Conservation (phyloP, 1,284 basidiomycete species). For the Cystobasidium sp. region DNA sequence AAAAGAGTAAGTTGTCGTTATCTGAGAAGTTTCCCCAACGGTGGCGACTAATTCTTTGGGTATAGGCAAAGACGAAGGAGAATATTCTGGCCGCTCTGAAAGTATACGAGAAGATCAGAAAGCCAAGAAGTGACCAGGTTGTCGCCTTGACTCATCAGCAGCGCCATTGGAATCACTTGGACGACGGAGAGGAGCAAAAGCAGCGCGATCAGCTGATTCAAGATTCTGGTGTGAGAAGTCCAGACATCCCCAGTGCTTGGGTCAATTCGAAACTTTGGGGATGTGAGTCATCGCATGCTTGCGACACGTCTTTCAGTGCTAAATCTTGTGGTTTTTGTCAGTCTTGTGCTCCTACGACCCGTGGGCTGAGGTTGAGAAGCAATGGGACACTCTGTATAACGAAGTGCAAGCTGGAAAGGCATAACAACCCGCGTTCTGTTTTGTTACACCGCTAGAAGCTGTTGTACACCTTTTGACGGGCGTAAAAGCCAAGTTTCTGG, state of each 20-base stretch:
- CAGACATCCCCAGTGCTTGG: constrained; percentile 38
- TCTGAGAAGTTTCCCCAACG: neutral
- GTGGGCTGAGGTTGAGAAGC: constrained; percentile 21
- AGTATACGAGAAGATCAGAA: constrained; percentile 40
- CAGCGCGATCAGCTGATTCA: constrained; percentile 33
- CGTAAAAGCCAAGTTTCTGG: no score
- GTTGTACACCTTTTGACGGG: no score
- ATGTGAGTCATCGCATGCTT: neutral
- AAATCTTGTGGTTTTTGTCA: neutral
- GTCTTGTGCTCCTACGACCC: constrained; percentile 38
- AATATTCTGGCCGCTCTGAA: constrained; percentile 24
- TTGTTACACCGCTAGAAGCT: no score
- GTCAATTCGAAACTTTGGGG: constrained; percentile 40
- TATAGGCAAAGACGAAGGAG: constrained; percentile 18
- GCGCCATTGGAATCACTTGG: constrained; percentile 35
- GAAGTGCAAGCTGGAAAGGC: neutral
- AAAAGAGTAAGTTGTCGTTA: constrained; percentile 9
- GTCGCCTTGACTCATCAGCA: constrained; percentile 37
- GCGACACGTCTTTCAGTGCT: neutral
- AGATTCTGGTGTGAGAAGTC: constrained; percentile 3
- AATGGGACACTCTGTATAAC: constrained; percentile 5
- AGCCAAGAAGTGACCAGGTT: constrained; percentile 34
- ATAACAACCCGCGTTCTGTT: neutral
- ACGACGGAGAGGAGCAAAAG: constrained; percentile 39
- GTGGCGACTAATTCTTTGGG: neutral